Conservation (phyloP, 768 basidiomycete genomes). For the Naganishia vishniacii region DNA sequence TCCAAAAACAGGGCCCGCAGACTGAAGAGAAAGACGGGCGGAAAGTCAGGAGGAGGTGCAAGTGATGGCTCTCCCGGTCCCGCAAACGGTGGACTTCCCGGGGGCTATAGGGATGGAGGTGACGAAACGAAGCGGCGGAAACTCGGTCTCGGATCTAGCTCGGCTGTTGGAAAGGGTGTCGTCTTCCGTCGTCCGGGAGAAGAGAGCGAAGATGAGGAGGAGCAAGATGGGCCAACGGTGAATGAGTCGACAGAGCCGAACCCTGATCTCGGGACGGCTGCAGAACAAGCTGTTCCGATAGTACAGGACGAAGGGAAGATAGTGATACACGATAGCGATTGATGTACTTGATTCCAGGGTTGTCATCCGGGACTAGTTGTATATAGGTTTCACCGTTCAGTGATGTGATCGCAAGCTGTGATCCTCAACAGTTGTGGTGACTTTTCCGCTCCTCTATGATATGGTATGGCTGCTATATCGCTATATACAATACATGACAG, state of each 20-base stretch:
- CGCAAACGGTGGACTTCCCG: too few relatives aligned
- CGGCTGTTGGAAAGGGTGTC: slow-evolving; percentile 62
- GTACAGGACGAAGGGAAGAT: slow-evolving; percentile 41
- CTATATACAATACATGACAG: too few relatives aligned
- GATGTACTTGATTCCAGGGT: not conserved
- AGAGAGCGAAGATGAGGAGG: slow-evolving; percentile 52
- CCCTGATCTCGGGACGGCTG: slow-evolving; percentile 12
- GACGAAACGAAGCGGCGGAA: slow-evolving; percentile 70
- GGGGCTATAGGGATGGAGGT: slow-evolving; percentile 34
- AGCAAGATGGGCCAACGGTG: slow-evolving; percentile 28
- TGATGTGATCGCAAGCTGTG: too few relatives aligned
- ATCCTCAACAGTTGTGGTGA: too few relatives aligned
- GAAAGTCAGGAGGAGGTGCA: slow-evolving; percentile 47
- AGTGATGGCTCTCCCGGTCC: slow-evolving; percentile 3
- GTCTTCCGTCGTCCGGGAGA: slow-evolving; percentile 58
- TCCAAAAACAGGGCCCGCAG: slow-evolving; percentile 91
- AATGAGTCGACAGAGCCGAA: slow-evolving; percentile 27
- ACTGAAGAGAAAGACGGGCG: slow-evolving; percentile 79
- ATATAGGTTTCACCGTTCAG: too few relatives aligned
- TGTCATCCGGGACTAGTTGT: too few relatives aligned
- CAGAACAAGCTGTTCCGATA: slow-evolving; percentile 13
- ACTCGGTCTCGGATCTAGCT: slow-evolving; percentile 53
- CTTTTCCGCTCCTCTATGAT: too few relatives aligned
- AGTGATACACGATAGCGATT: slow-evolving; percentile 50
- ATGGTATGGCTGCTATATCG: too few relatives aligned